phyloP scores from a whole-genome alignment of 176 grass and related monocot species.

The Guadua angustifolia region DNA sequence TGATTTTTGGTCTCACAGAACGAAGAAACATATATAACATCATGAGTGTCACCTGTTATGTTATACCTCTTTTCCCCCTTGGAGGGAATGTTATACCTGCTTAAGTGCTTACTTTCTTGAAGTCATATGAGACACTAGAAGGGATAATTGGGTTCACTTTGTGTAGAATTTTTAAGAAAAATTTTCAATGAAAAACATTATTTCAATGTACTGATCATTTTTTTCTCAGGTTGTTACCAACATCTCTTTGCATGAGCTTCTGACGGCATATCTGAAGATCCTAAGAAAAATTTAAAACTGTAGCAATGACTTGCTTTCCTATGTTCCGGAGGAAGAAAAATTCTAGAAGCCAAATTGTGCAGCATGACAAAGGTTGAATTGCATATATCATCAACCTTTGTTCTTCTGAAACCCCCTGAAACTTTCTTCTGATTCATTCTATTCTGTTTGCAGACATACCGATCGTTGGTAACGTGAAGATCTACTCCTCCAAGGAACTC shows the following conservation, averaged over 20 bases:
- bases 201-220: neutral
- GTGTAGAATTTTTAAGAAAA: neutral
- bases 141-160: neutral
- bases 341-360: slow-evolving; percentile 38
- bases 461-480: slow-evolving; percentile 55
- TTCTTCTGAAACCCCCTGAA: slow-evolving; percentile 22
- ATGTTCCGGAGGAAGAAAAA: slow-evolving; percentile 48
- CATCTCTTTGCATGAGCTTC: slow-evolving; percentile 20
- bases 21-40: neutral
- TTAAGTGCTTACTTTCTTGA: neutral
- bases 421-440: slow-evolving; percentile 19
- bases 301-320: slow-evolving; percentile 58
- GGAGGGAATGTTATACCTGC: neutral
- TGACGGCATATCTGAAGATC: slow-evolving; percentile 23
- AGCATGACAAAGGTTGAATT: slow-evolving; percentile 56
- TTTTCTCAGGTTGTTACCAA: slow-evolving; percentile 25
- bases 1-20: neutral
- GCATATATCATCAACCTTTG: neutral
- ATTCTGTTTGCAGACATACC: slow-evolving; percentile 45
- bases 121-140: slow-evolving; percentile 17
- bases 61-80: neutral
- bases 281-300: neutral
- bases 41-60: neutral
- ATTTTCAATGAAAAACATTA: neutral
- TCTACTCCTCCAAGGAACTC: slow-evolving; percentile 75